Conservation (phyloP, 2,329 filamentous ascomycete species). For the Calonectria pseudoturangicola region DNA sequence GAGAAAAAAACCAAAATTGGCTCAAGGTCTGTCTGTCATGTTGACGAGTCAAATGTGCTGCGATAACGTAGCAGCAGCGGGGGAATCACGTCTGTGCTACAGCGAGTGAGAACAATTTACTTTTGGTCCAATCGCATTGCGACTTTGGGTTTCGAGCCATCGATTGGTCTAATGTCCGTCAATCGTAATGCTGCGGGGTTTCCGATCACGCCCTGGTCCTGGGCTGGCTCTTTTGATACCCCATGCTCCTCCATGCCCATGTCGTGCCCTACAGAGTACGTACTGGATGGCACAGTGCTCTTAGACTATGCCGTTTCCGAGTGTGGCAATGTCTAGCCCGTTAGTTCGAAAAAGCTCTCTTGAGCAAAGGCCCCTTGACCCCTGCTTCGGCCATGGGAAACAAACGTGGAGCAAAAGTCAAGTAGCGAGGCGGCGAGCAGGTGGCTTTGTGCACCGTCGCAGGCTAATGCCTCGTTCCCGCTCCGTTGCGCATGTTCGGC, state of each 20-base stretch:
- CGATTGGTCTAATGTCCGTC: slow-evolving; percentile 56
- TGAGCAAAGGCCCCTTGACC: slow-evolving; percentile 32
- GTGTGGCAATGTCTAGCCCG: slow-evolving; percentile 42
- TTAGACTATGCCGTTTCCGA: slow-evolving; percentile 34
- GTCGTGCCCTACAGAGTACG: slow-evolving; percentile 35
- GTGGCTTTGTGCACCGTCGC: slow-evolving; percentile 47
- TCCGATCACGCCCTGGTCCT: slow-evolving; percentile 44
- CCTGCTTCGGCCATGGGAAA: slow-evolving; percentile 44
- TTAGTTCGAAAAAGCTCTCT: slow-evolving; percentile 23
- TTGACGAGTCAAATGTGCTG: slow-evolving; percentile 32
- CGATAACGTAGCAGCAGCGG: slow-evolving; percentile 26
- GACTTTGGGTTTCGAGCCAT: slow-evolving; percentile 41
- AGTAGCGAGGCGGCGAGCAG: slow-evolving; percentile 30
- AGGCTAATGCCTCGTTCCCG: slow-evolving; percentile 55
- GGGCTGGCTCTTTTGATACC: slow-evolving; percentile 37
- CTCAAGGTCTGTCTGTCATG: slow-evolving; percentile 1
- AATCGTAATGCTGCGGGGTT: slow-evolving; percentile 55
- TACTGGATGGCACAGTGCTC: slow-evolving; percentile 32
- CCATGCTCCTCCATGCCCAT: slow-evolving; percentile 38
- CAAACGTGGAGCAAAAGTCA: slow-evolving; percentile 45
- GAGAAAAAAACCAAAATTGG: slow-evolving; percentile 25
- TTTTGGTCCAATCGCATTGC: slow-evolving; percentile 53
- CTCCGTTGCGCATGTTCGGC: slow-evolving; percentile 50
- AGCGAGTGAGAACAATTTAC: slow-evolving; percentile 49
- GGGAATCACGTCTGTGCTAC: slow-evolving; percentile 32